Conservation (phyloP, 2,329 filamentous ascomycete genomes). For the Penicillium hordei region DNA sequence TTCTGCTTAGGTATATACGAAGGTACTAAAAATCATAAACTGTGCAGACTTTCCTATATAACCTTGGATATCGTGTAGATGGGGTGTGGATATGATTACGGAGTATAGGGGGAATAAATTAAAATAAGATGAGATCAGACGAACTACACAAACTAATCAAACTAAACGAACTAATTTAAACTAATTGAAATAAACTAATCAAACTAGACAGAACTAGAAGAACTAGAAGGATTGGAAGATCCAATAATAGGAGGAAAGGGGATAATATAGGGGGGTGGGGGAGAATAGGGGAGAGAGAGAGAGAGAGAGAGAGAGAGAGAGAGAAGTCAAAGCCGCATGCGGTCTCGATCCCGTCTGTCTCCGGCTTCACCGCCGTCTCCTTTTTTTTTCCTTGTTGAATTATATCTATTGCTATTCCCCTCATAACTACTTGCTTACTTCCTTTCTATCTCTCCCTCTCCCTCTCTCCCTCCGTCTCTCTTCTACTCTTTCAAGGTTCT, state of each 20-base stretch:
- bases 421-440: not conserved
- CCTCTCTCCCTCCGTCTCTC: not conserved
- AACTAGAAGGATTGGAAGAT: not conserved
- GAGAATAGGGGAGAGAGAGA: not conserved
- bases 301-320: not conserved
- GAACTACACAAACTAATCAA: not conserved
- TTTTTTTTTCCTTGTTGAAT: not conserved
- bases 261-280: not conserved
- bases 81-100: not conserved
- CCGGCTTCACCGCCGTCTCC: conserved; percentile 24
- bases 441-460: not conserved
- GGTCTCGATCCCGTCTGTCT: conserved; percentile 14
- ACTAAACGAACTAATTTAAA: not conserved
- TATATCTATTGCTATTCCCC: not conserved
- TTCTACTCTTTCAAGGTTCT: not conserved
- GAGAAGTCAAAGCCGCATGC: conserved; percentile 17
- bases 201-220: not conserved
- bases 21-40: not conserved
- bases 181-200: not conserved
- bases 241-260: conserved; percentile 2
- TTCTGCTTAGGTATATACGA: not conserved
- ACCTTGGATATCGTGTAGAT: not conserved
- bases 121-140: not conserved
- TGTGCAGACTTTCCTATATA: no score
- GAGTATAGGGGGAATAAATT: not conserved